Conservation (phyloP, 2,329 filamentous ascomycete species). For the Calonectria pauciramosa region DNA sequence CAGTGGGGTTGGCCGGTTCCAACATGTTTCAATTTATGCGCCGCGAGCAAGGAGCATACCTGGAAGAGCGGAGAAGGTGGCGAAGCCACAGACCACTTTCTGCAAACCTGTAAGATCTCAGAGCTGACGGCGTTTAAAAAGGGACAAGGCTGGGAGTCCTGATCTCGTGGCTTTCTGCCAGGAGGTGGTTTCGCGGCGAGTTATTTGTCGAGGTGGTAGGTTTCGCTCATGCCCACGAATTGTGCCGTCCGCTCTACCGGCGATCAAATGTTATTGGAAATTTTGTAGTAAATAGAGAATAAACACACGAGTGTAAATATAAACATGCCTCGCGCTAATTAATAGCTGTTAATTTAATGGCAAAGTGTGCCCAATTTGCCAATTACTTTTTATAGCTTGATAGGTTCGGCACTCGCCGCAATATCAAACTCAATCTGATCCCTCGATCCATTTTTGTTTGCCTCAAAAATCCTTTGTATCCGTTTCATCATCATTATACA, state of each 20-base stretch:
- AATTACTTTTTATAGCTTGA: not conserved
- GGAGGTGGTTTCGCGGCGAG: not conserved
- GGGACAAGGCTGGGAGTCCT: not conserved
- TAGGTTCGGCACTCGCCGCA: not conserved
- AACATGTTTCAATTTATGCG: constrained; percentile 1
- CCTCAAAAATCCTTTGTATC: not conserved
- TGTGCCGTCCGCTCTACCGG: not conserved
- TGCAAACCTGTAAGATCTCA: not conserved
- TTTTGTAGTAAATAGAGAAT: not conserved
- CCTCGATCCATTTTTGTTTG: not conserved
- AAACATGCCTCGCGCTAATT: not conserved
- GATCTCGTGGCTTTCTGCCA: not conserved
- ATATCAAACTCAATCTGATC: not conserved
- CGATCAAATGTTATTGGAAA: not conserved
- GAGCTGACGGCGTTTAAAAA: not conserved
- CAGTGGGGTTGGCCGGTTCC: not conserved
- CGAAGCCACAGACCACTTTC: constrained; percentile 1
- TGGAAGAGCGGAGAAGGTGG: not conserved
- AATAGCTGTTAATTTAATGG: not conserved
- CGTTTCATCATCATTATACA: not conserved
- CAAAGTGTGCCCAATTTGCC: not conserved
- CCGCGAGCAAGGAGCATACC: not conserved
- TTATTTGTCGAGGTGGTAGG: not conserved
- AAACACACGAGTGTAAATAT: not conserved
- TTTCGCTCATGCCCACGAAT: not conserved